A percentile compares a stretch with the other conserved stretches of the same genome.
Evolutionary conservation across 2,329 filamentous ascomycete species (phyloP).

Genomic region (Ilyonectria robusta): DNA sequence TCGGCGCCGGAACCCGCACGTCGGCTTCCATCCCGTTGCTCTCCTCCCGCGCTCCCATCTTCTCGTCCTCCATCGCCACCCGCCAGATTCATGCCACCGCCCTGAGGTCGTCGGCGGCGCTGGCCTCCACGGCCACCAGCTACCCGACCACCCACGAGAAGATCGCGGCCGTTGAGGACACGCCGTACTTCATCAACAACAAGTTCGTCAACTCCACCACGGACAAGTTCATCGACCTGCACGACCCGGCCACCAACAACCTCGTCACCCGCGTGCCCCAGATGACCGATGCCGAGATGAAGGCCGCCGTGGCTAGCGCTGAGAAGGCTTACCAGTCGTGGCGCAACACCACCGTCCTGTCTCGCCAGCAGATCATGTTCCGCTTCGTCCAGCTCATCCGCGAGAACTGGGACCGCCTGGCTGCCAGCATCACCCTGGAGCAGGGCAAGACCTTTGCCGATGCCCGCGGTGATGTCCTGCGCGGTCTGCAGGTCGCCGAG

Average conservation of each 20-base stretch:
- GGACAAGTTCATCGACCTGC: conserved; percentile 81
- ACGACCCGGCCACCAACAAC: conserved; percentile 89
- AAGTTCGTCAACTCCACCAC: conserved; percentile 78
- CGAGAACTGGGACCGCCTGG: conserved; percentile 88
- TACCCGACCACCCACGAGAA: conserved; percentile 82
- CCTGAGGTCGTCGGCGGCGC: conserved; percentile 65
- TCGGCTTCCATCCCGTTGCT: conserved; percentile 45
- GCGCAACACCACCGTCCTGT: conserved; percentile 79
- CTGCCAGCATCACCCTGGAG: conserved; percentile 88
- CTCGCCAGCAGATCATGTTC: conserved; percentile 89
- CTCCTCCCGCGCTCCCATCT: conserved; percentile 48
- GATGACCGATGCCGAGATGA: conserved; percentile 83
- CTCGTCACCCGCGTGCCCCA: conserved; percentile 87
- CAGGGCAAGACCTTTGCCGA: conserved; percentile 92
- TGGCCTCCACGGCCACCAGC: conserved; percentile 69
- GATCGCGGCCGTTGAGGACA: conserved; percentile 77
- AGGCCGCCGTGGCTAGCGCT: conserved; percentile 81
- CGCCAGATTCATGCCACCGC: conserved; percentile 72
- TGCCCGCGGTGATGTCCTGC: conserved; percentile 84
- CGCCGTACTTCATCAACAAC: conserved; percentile 88
- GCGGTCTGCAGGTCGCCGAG: conserved; percentile 88
- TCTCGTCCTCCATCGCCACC: conserved; percentile 55
- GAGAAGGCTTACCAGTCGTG: conserved; percentile 82
- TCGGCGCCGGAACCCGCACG: conserved; percentile 51
- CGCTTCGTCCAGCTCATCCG: conserved; percentile 84